phyloP scores from a whole-genome alignment of 2,329 filamentous ascomycete species.

The Beauveria australis region DNA sequence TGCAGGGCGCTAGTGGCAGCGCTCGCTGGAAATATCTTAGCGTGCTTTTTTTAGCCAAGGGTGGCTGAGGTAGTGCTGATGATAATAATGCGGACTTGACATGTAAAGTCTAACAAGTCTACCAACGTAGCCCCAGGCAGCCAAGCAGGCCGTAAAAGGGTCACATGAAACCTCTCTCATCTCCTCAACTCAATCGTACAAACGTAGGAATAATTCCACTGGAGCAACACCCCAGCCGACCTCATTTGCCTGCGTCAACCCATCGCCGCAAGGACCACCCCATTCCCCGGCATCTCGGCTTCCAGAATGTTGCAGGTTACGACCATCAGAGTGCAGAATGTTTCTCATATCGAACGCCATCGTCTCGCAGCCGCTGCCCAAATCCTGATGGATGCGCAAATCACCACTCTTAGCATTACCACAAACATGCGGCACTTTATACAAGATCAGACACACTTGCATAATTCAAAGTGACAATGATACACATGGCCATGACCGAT shows the following conservation, averaged over 20 bases:
- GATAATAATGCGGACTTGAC: too few species aligned
- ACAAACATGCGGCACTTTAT: not conserved
- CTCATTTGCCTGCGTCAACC: not conserved
- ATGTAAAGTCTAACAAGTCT: too few species aligned
- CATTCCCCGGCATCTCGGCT: not conserved
- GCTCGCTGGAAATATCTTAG: not conserved
- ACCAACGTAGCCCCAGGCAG: too few species aligned
- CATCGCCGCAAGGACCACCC: conserved; percentile 5
- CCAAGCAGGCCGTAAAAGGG: not conserved
- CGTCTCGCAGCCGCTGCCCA: not conserved
- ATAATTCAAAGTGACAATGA: not conserved
- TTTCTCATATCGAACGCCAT: not conserved
- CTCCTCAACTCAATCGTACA: too few species aligned
- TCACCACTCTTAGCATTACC: not conserved
- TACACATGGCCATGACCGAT: conserved; percentile 1
- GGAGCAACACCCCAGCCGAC: not conserved
- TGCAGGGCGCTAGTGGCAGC: conserved; percentile 1
- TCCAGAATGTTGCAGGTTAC: not conserved
- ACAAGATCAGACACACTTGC: too few species aligned
- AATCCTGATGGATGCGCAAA: not conserved
- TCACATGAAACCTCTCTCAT: not conserved
- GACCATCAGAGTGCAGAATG: not conserved
- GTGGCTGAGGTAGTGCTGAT: too few species aligned
- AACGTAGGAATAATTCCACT: too few species aligned
- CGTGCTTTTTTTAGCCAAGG: too few species aligned